Evolutionary conservation across 2,329 filamentous ascomycete species (phyloP).

Genomic region (Zymoseptoria pseudotritici): DNA sequence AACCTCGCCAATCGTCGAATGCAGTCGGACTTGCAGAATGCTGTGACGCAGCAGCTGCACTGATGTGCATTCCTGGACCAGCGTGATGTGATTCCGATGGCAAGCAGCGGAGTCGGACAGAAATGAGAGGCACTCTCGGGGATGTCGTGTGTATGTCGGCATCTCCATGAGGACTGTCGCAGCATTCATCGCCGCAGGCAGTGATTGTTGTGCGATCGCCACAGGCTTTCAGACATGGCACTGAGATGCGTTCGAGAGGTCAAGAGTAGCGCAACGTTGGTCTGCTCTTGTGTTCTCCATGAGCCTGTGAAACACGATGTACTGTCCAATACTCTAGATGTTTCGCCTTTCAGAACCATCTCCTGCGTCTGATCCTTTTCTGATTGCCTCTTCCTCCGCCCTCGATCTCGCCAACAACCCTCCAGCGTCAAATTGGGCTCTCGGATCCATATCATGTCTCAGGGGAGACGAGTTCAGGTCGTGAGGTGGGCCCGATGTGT

Average conservation of each 20-base stretch:
- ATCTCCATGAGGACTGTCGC: too few relatives aligned
- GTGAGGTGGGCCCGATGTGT: neutral
- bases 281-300: too few relatives aligned
- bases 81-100: neutral
- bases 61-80: neutral
- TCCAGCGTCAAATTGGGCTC: conserved; percentile 4
- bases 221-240: too few relatives aligned
- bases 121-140: neutral
- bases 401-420: conserved; percentile 8
- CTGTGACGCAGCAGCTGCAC: neutral
- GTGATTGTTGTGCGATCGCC: too few relatives aligned
- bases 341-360: conserved; percentile 4
- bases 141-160: too few relatives aligned
- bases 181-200: too few relatives aligned
- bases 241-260: too few relatives aligned
- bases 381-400: conserved; percentile 8
- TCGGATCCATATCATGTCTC: neutral
- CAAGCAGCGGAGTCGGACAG: neutral
- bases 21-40: neutral
- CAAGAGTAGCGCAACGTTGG: too few relatives aligned
- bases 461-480: neutral
- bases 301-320: too few relatives aligned
- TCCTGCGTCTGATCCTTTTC: conserved; percentile 12
- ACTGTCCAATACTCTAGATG: neutral
- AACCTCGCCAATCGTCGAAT: neutral